Percentiles rank a stretch among this genome's conserved stretches.
Conservation (phyloP, 2,329 filamentous ascomycete species). For the Pseudogymnoascus sp. region DNA sequence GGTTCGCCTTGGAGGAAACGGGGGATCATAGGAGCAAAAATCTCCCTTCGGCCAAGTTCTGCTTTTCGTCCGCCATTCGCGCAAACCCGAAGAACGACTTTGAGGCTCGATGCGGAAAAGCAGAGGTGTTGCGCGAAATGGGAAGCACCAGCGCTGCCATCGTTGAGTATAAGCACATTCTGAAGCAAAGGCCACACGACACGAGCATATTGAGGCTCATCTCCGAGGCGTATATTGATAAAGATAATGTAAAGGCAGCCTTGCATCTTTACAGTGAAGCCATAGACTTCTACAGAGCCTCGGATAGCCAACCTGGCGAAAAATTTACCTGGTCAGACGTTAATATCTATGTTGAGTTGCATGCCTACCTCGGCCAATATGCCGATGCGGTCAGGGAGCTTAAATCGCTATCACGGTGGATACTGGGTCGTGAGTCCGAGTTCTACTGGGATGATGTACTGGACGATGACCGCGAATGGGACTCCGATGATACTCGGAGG, state of each 20-base stretch:
- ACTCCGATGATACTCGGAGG: slow-evolving; percentile 63
- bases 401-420: slow-evolving; percentile 69
- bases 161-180: slow-evolving; percentile 46
- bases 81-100: slow-evolving; percentile 45
- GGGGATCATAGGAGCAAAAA: slow-evolving; percentile 39
- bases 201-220: slow-evolving; percentile 28
- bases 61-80: slow-evolving; percentile 51
- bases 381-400: slow-evolving; percentile 59
- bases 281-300: slow-evolving; percentile 22
- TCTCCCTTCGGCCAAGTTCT: slow-evolving; percentile 47
- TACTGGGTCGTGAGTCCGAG: slow-evolving; percentile 68
- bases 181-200: slow-evolving; percentile 42
- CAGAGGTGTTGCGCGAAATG: slow-evolving; percentile 47
- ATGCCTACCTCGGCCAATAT: slow-evolving; percentile 55
- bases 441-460: slow-evolving; percentile 64
- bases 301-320: slow-evolving; percentile 10
- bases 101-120: slow-evolving; percentile 51
- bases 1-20: slow-evolving; percentile 44
- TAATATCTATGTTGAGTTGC: slow-evolving; percentile 76
- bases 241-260: slow-evolving; percentile 24
- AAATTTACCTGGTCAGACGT: slow-evolving; percentile 63
- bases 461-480: slow-evolving; percentile 83
- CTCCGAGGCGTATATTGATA: slow-evolving; percentile 28
- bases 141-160: slow-evolving; percentile 47
- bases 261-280: slow-evolving; percentile 27